These are phyloP conservation scores for Circinella umbellata DNA, from an alignment of 371 early-diverging fungal species.

Conservation along the genomic window DNA sequence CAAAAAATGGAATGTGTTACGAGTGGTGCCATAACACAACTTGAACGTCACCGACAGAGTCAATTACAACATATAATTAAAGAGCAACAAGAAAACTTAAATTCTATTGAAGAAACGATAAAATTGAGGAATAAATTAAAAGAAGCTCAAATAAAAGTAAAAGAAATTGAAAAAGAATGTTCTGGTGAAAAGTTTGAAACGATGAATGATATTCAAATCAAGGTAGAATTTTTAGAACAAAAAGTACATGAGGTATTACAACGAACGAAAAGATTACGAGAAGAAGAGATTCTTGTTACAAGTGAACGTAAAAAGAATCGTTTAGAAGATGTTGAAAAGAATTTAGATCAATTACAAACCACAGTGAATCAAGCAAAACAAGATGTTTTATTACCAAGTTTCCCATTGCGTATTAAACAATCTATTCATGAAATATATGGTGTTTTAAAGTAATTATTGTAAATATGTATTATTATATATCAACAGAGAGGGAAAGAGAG, in stretches of 20 bases:
- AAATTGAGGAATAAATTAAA: too few relatives aligned
- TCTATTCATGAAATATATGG: background rate
- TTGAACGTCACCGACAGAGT: too few relatives aligned
- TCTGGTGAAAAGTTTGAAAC: background rate
- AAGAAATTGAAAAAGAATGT: background rate
- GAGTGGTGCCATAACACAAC: too few relatives aligned
- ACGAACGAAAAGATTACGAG: background rate
- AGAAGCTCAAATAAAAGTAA: too few relatives aligned
- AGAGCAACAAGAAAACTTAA: too few relatives aligned
- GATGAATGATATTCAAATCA: background rate
- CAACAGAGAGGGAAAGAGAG: background rate
- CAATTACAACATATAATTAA: too few relatives aligned
- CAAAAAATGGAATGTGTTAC: too few relatives aligned
- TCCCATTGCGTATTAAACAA: background rate
- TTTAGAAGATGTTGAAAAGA: background rate
- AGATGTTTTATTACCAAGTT: background rate
- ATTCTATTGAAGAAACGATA: too few relatives aligned
- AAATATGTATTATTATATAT: background rate
- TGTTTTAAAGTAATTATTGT: background rate
- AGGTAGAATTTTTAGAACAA: background rate
- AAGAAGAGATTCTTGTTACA: background rate
- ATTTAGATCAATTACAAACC: background rate
- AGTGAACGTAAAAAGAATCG: conserved; percentile 4
- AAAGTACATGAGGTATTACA: background rate
- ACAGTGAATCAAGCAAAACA: background rate